Base-by-base conservation (phyloP, 441 rosid genomes). In the Theobroma grandiflorum region DNA sequence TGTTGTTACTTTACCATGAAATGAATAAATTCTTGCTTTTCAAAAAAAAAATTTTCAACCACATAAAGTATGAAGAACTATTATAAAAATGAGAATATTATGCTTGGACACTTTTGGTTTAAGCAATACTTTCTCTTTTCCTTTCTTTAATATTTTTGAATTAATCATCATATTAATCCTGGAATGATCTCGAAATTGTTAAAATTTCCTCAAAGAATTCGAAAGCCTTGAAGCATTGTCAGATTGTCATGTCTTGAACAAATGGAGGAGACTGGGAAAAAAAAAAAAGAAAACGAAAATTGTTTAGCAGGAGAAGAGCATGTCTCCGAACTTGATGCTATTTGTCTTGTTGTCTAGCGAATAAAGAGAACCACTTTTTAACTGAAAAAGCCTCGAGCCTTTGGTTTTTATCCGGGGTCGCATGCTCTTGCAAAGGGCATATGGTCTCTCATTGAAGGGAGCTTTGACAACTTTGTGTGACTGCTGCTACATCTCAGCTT, bases 371-470 rank as follows among this genome's bases (percentile, higher is more conserved):
- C 4, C 10, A 67, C 47, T 55, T 18, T 52, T 76, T 42, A 71
- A 49, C 76, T 75, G 74, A 72, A 78, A 26, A 85, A 81, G 81
- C 8, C 71, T 20, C n/a, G 43, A 72, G 68, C 66, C 73, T 85
- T 75, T 73, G 16, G 3, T 6, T 57, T 73, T 74, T 80, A 26
- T 1, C 6, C 47, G 65, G 37, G 76, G 70, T 74, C 80, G 82
- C 85, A 83, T 79, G 79, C 78, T 64, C 80, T 81, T 84, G 26
- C 76, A 79, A 75, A 81, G 64, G 55, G 31, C 40, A 61, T 59
- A 11, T 59, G 52, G 55, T 66, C 69, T 74, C 75, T 63, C 53
- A 14, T 12, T 10, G 68, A 61, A 64, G 72, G 18, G n/a, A 59
- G 57, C 79, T 66, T 65, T 74, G 38, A 22, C 31, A 58, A 38